Evolutionary conservation across 2,329 filamentous ascomycete genomes (phyloP), one percentile per base, ranked within the genome.

Genomic region (Drechslerella coelobrocha): DNA sequence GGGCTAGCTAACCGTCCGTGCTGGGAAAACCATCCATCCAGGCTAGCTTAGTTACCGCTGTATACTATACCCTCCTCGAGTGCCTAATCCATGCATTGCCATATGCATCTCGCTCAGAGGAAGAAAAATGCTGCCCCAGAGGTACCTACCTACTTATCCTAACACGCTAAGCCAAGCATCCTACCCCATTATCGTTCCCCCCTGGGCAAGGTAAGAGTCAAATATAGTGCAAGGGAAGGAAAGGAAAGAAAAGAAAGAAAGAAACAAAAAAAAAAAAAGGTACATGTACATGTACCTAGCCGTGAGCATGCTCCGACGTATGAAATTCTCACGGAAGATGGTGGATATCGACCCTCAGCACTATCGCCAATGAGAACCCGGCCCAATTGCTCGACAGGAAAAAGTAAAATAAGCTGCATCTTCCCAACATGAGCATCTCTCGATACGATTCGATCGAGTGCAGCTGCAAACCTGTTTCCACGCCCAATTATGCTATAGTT

Each of bases 361-460:
- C 41, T 9, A 45, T 52, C 23, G n/a, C 24, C 26, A 45, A 68
- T 56, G 55, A 29, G 24, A 48, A 68, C n/a, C n/a, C n/a, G n/a
- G 26, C 31, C 55, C 50, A 50, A 41, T 57, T 55, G 21, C 50
- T 26, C 29, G 29, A 31, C 29, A 21, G 23, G 37, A 55, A 69
- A 69, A 69, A 62, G 51, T 45, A 50, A 69, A 69, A 53, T 37
- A 48, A n/a, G 51, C 50, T 62, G 57, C 65, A 69, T 50, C 57
- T 61, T 43, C 52, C 52, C 52, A 69, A 69, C 51, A 56, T 69
- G 57, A 48, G 65, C 65, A 69, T 55, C 56, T 52, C 29, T 29
- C 43, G 57, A 69, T 69, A 51, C 57, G 48, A 62, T 61, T 61
- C 34, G 52, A 45, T 45, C 41, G 41, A 45, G 41, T 45, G 41